Conservation (phyloP, 1,284 basidiomycete genomes). For the Ustilago nuda region DNA sequence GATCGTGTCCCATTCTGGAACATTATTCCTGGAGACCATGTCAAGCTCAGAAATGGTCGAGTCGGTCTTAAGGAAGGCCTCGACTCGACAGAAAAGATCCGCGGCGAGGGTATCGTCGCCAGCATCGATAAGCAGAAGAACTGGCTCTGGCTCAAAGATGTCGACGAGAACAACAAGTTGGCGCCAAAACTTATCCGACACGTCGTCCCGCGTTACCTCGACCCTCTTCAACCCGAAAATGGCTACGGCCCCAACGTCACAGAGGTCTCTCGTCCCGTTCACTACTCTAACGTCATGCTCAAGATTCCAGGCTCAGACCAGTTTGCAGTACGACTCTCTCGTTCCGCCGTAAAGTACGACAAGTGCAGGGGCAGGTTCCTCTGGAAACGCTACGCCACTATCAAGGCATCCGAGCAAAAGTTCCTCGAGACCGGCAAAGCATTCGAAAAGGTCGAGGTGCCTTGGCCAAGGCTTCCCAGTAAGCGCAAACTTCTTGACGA, state of each 20-base stretch:
- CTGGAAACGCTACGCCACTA: conserved; percentile 66
- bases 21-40: conserved; percentile 69
- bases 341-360: conserved; percentile 55
- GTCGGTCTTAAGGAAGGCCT: conserved; percentile 52
- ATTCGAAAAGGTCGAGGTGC: conserved; percentile 61
- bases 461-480: conserved; percentile 60
- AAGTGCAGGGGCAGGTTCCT: conserved; percentile 54
- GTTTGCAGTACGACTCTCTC: conserved; percentile 59
- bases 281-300: conserved; percentile 68
- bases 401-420: conserved; percentile 53
- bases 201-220: conserved; percentile 57
- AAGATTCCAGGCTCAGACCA: conserved; percentile 62
- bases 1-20: conserved; percentile 70
- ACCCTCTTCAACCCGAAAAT: conserved; percentile 57
- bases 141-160: conserved; percentile 62
- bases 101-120: conserved; percentile 64
- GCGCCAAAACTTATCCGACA: conserved; percentile 63
- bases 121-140: conserved; percentile 64
- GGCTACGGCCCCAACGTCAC: conserved; percentile 61
- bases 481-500: conserved; percentile 26
- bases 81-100: conserved; percentile 45
- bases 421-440: conserved; percentile 41
- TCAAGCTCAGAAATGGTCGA: conserved; percentile 66
- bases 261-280: conserved; percentile 61
- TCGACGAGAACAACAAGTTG: conserved; percentile 59